Conservation (phyloP, 257 asterid species). For the Voacanga thouarsii region DNA sequence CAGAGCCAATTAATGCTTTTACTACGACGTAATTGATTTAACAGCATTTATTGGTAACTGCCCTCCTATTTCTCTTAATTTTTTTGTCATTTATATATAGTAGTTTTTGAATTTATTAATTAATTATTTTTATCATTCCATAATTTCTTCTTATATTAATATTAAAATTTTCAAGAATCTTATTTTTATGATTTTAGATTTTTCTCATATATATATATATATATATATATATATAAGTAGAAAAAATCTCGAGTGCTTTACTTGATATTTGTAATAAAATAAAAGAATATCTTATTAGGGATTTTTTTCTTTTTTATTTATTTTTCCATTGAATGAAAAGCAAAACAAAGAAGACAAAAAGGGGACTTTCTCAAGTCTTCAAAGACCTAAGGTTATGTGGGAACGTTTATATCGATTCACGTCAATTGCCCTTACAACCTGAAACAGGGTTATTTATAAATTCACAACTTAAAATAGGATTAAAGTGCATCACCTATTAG, state of each 20-base stretch:
- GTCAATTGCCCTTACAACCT: too few relatives aligned
- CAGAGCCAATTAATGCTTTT: neutral
- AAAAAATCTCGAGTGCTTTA: neutral
- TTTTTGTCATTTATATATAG: neutral
- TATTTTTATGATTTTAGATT: too few relatives aligned
- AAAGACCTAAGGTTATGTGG: too few relatives aligned
- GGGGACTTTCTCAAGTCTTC: neutral
- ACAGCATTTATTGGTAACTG: slow-evolving; percentile 9
- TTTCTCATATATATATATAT: too few relatives aligned
- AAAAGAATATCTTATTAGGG: neutral
- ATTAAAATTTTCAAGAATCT: neutral
- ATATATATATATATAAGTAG: too few relatives aligned
- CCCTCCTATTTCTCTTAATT: neutral
- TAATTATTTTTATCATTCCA: too few relatives aligned
- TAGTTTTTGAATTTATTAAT: too few relatives aligned
- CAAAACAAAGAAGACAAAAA: neutral
- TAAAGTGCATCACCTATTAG: too few relatives aligned
- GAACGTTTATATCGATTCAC: too few relatives aligned
- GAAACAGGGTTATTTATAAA: too few relatives aligned
- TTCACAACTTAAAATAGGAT: too few relatives aligned
- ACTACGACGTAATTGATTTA: neutral
- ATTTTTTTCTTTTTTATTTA: neutral
- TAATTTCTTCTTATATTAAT: neutral
- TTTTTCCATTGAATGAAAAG: neutral
- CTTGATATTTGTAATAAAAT: too few relatives aligned